A percentile compares a stretch with the other conserved stretches of the same genome.
These are phyloP conservation scores for Pleodorina starrii DNA, from an alignment of 139 green algal species.

Conservation along the genomic window DNA sequence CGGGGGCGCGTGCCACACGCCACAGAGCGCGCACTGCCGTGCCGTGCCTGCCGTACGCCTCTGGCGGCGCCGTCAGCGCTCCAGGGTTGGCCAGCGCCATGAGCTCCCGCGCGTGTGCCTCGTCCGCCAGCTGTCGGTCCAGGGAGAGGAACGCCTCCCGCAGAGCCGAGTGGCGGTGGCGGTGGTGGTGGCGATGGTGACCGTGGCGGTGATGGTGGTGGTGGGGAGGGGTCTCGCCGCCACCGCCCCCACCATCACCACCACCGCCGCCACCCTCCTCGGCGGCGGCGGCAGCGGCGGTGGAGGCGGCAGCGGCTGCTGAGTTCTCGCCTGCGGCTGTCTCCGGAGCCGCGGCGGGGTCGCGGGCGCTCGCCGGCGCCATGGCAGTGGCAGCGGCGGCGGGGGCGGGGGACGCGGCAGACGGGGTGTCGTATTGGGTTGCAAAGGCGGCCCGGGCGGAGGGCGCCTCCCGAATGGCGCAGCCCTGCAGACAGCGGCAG, in stretches of 20 bases:
- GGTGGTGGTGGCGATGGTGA: background rate
- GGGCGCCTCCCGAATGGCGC: conserved; percentile 9
- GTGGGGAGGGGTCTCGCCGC: no score
- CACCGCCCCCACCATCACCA: no score
- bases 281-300: no score
- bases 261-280: no score
- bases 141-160: conserved; percentile 27
- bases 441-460: background rate
- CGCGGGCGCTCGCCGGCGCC: no score
- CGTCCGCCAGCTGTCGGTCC: conserved; percentile 10
- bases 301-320: no score
- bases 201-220: background rate
- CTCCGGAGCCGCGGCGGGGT: no score
- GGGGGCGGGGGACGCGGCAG: background rate
- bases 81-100: conserved; percentile 37
- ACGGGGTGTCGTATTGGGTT: background rate
- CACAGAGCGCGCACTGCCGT: background rate
- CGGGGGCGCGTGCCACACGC: no score
- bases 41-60: conserved; percentile 30
- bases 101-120: background rate
- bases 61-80: background rate
- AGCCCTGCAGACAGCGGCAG: background rate
- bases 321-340: no score
- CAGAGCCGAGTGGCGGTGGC: background rate
- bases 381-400: background rate